Evolutionary conservation across 257 asterid species (phyloP), one percentile per base, ranked within the genome.

Genomic region (Vinca minor): DNA sequence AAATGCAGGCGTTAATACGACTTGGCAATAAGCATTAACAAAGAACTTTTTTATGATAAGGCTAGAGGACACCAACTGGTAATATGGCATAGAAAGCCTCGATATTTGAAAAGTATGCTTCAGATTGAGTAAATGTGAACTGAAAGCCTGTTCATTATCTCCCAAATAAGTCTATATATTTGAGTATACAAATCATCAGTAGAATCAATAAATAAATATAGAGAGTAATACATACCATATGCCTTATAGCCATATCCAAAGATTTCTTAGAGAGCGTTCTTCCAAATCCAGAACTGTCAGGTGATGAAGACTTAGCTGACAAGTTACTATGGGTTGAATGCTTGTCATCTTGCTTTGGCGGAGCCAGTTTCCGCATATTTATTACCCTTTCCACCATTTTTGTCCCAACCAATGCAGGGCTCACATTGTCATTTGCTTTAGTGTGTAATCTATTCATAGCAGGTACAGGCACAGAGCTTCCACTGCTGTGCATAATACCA

Each of bases 301-400:
- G 97, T 18, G 97, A 89, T 10, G 90, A 81, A 59, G 95, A 83
- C 77, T 91, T 91, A 23, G 86, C 96, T 36, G 96, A 91, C 73
- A 87, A 79, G 79, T 85, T 89, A 73, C 96, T 83, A 59, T 65
- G 81, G 21, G 95, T 97, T 2, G 97, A 89, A 75, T 89, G 94
- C 65, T 76, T 87, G 67, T 81, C 91, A 39, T 89, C 98, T 80
- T 81, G 89, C 75, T 73, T 89, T 8, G 97, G 99, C 13, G 96
- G 99, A 48, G 73, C 88, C 71, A 93, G 78, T 63, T 89, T 93
- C 73, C 99, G 86, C 99, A 93, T 93, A 73, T 89, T 93, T 59
- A 93, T 80, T 20, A 86, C 96, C 79, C 99, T 83, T 65, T 93
- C 99, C 55, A 93, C 99, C 99, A 93, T 93, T 74, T 89, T 93